phyloP scores from a whole-genome alignment of 2,329 filamentous ascomycete species.

The Neurospora crassa region DNA sequence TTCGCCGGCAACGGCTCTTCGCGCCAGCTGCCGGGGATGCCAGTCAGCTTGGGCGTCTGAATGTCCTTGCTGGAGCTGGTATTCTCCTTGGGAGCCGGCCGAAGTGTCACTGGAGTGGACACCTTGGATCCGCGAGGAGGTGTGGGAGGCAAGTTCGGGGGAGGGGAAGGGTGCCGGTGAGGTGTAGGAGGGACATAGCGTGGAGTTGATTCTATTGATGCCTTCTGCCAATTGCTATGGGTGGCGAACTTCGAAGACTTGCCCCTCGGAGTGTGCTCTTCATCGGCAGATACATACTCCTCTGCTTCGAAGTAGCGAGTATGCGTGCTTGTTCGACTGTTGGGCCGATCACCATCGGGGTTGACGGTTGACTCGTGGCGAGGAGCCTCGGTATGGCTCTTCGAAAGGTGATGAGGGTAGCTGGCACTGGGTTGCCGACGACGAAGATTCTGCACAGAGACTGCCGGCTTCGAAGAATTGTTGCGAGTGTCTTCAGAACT shows the following conservation, averaged over 20 bases:
- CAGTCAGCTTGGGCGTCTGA: not conserved
- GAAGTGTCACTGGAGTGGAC: rapidly evolving
- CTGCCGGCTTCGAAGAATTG: not conserved
- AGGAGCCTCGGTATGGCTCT: not conserved
- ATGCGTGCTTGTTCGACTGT: not conserved
- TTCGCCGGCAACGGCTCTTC: not conserved
- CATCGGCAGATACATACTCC: not conserved
- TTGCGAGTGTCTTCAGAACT: too few species aligned
- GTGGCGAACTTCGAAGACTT: not conserved
- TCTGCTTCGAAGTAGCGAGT: not conserved
- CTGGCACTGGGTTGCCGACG: not conserved
- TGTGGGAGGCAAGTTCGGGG: not conserved
- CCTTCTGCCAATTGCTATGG: not conserved
- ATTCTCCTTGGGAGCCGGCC: not conserved
- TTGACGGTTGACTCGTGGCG: not conserved
- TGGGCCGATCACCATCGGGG: rapidly evolving
- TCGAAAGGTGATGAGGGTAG: not conserved
- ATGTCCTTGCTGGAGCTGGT: not conserved
- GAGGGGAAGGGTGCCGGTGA: not conserved
- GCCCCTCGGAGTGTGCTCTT: too few species aligned
- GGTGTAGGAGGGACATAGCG: not conserved
- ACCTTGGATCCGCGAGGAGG: not conserved
- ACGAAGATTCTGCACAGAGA: not conserved
- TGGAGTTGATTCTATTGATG: rapidly evolving
- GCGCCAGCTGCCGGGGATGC: not conserved